Evolutionary conservation across 2,329 filamentous ascomycete species (phyloP), one percentile per base, ranked within the genome.

Genomic region (Alternaria burnsii): DNA sequence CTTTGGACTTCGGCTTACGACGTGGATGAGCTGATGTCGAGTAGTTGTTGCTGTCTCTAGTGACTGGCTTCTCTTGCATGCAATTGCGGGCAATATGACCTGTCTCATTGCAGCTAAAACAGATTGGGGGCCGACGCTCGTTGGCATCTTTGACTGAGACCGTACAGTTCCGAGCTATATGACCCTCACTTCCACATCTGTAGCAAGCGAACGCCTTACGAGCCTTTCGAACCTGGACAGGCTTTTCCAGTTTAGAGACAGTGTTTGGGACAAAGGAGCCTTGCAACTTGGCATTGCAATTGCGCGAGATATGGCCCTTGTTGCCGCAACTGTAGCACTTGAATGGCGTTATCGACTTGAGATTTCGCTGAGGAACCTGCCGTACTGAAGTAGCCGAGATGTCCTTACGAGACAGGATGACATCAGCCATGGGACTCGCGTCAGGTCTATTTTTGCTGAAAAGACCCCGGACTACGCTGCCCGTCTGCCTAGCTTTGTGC

Each of bases 1-100:
- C 32, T 16, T 48, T 10, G 10, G 32, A 18, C 51, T 50, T 58
- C 7, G 32, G 6, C 46, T 52, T 52, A 26, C 5, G 38, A 20
- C n/a, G n/a, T n/a, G 38, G 38, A 20, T 6, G 18, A 6, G n/a
- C 11, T 28, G 44, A 28, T 4, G 24, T 30, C 22, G 24, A 24
- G 26, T 18, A 11, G 0, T 34, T 11, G 14, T 47, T 47, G 44
- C 7, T 18, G n/a, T 28, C n/a, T 16, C n/a, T n/a, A 12, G 44
- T 18, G 18, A 47, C 34, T 10, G 22, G 40, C 53, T 30, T 46
- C 34, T 20, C 46, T 6, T 50, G 34, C 20, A 20, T 38, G 30
- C 63, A 66, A n/a, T 62, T 34, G 18, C 52, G 55, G 7, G 58
- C 44, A 6, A 53, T 30, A 40, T 66, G 64, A 5, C 58, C 58